Base-by-base conservation (phyloP, 768 basidiomycete genomes). In the Kockovaella imperatae region DNA sequence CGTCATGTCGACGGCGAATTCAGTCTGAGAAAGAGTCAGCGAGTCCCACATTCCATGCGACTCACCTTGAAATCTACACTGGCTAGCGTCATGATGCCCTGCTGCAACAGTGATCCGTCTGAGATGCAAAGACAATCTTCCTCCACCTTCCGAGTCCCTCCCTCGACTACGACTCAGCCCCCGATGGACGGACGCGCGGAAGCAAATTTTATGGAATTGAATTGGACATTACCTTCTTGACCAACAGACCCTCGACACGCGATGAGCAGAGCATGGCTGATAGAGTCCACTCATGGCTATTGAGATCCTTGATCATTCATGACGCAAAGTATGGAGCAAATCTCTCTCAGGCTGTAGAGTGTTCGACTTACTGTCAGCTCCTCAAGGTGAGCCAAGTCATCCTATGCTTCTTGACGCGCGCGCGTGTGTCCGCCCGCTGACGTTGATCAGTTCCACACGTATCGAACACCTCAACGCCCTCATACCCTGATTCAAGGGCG, bases 1-100 rank as follows among this genome's bases (percentile, higher is more conserved):
- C 3, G 69, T 71, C 69, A 71, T 71, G 47, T 71, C 69, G 32
- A 71, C 69, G 34, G 69, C 69, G 41, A 71, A 71, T 45, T 71
- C 69, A 53, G 67, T 69, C 69, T 71, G 10, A 31, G 4, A 3
- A 40, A 25, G 25, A 13, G 17, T 50, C 41, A 54, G 47, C 43
- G n/a, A n/a, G n/a, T n/a, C 38, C 17, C 24, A 36, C 42, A 24
- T 14, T 30, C 14, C 35, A 29, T 3, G 15, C 20, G 25, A 42
- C 36, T 38, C 6, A 48, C 46, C 28, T 48, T 48, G 46, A 48
- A 48, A 11, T 36, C 35, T 15, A 40, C 36, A 14, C 35, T 13
- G 10, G 46, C 46, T 18, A 48, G 46, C 15, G 47, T 42, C 46
- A 49, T 41, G 28, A 4, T 47, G 34, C 15, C n/a, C 23, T 15